Evolutionary conservation across 495 filamentous ascomycete genomes (phyloP).

Genomic region (Aspergillus cavernicola): DNA sequence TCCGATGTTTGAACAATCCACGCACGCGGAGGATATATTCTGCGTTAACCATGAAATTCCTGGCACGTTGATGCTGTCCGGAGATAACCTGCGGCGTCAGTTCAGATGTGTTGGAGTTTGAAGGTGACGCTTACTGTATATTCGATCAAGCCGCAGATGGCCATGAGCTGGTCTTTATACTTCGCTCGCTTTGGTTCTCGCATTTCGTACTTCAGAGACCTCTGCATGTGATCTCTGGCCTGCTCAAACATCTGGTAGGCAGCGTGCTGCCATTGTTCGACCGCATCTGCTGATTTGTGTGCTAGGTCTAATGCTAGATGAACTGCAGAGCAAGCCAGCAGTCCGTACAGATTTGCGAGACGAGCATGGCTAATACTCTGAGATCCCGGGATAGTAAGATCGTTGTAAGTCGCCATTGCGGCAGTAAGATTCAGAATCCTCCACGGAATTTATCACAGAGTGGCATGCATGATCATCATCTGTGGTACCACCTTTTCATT

Average conservation of each 20-base stretch:
- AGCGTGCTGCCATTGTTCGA: conserved; percentile 24
- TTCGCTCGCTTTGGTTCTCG: conserved; percentile 32
- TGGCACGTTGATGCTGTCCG: conserved; percentile 31
- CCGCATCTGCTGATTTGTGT: too few species aligned
- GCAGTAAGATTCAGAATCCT: conserved; percentile 30
- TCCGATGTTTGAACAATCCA: conserved; percentile 28
- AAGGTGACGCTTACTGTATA: conserved; percentile 26
- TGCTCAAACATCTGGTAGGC: conserved; percentile 25
- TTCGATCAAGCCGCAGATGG: conserved; percentile 28
- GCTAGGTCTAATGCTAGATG: too few species aligned
- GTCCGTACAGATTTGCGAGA: conserved; percentile 30
- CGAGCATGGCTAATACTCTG: conserved; percentile 29
- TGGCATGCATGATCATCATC: conserved; percentile 31
- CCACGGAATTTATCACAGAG: conserved; percentile 33
- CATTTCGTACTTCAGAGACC: conserved; percentile 28
- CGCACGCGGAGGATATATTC: conserved; percentile 30
- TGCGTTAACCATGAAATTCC: conserved; percentile 34
- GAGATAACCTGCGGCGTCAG: conserved; percentile 25
- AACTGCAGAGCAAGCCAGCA: conserved; percentile 30
- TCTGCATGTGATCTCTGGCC: conserved; percentile 32
- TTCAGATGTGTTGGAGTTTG: not conserved
- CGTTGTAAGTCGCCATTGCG: conserved; percentile 29
- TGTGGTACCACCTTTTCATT: conserved; percentile 31
- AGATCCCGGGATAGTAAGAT: conserved; percentile 29
- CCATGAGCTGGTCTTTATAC: conserved; percentile 42